These are phyloP conservation scores for Hanseniaspora mollemarum DNA, from an alignment of 805 yeast genomes.

Conservation along the genomic window DNA sequence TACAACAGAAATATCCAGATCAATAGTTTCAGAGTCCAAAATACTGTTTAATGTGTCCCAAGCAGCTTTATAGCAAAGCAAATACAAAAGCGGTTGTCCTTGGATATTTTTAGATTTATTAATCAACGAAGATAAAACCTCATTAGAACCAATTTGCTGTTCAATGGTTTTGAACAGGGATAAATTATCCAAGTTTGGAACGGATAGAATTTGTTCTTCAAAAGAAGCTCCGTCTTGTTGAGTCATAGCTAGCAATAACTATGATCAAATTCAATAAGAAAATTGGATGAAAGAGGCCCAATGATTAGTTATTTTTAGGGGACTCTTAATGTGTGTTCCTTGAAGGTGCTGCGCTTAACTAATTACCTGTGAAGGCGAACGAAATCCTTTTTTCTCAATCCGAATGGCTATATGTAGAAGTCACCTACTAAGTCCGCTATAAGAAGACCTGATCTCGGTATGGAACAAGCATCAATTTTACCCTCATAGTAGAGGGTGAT, in stretches of 20 bases:
- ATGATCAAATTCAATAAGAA: not conserved
- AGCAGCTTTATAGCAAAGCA: conserved; percentile 71
- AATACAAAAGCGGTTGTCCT: conserved; percentile 70
- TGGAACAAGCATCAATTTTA: no score
- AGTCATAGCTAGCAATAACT: not conserved
- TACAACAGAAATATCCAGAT: conserved; percentile 24
- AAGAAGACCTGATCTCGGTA: no score
- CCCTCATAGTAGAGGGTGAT: no score
- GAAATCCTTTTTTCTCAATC: no score
- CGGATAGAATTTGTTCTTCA: conserved; percentile 70
- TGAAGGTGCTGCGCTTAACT: no score
- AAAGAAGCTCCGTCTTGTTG: conserved; percentile 59
- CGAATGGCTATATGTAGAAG: no score
- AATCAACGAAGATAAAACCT: conserved; percentile 39
- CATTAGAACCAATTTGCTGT: conserved; percentile 31
- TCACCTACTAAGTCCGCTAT: no score
- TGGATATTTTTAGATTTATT: conserved; percentile 65
- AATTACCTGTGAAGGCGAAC: no score
- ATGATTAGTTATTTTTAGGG: no score
- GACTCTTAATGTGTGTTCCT: no score
- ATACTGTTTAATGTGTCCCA: conserved; percentile 75
- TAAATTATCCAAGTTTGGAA: conserved; percentile 77
- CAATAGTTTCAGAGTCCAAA: conserved; percentile 52
- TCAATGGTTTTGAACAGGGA: conserved; percentile 56
- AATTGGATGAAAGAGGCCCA: no score